Percentiles rank a stretch among this genome's conserved stretches.
phyloP scores from a whole-genome alignment of 1,139 yeast genomes.

The Yueomyces sp. region DNA sequence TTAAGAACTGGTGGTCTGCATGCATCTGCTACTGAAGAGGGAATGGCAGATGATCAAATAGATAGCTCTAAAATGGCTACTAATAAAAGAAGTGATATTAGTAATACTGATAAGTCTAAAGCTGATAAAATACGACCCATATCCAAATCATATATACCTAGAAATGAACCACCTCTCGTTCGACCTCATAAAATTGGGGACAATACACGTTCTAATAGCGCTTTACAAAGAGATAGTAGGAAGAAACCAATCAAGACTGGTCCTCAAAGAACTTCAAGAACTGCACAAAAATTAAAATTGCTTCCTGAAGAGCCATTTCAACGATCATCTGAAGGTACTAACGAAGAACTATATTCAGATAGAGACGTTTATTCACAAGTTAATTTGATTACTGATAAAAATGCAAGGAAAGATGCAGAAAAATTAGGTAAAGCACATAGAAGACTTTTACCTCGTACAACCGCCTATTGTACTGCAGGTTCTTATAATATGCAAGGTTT shows the following conservation, averaged over 20 bases:
- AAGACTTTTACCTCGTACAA: constrained; percentile 72
- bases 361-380: constrained; percentile 69
- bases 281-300: constrained; percentile 74
- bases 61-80: too few relatives aligned
- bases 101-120: too few relatives aligned
- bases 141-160: too few relatives aligned
- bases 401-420: constrained; percentile 92
- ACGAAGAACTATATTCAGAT: background rate
- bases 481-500: constrained; percentile 82
- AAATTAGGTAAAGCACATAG: constrained; percentile 84
- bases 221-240: too few relatives aligned
- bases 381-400: constrained; percentile 72
- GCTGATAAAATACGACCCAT: too few relatives aligned
- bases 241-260: constrained; percentile 27
- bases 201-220: too few relatives aligned
- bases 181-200: too few relatives aligned
- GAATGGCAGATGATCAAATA: too few relatives aligned
- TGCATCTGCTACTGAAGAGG: too few relatives aligned
- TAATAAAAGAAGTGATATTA: too few relatives aligned
- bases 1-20: too few relatives aligned
- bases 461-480: constrained; percentile 93
- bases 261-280: constrained; percentile 79
- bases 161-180: too few relatives aligned
- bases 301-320: constrained; percentile 64
- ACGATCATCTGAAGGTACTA: background rate